phyloP scores from a whole-genome alignment of 768 basidiomycete species.

The Suillus subalutaceus region DNA sequence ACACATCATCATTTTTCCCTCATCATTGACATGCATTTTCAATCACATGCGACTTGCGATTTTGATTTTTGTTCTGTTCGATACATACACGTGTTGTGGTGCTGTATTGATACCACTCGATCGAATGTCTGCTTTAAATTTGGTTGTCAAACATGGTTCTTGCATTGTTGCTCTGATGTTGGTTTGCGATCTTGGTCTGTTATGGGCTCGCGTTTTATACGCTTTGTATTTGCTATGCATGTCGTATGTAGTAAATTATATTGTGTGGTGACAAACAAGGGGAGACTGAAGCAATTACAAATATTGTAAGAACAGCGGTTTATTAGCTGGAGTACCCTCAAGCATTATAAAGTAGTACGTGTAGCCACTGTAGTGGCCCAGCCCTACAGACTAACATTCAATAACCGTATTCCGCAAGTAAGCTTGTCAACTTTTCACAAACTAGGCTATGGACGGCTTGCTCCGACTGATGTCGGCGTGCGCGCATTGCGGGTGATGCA shows the following conservation, averaged over 20 bases:
- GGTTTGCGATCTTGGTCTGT: background rate
- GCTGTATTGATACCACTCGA: background rate
- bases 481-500: background rate
- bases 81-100: background rate
- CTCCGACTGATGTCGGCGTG: background rate
- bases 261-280: background rate
- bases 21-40: constrained; percentile 4
- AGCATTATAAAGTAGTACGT: background rate
- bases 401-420: background rate
- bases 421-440: background rate
- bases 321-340: background rate
- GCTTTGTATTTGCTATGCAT: background rate
- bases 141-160: background rate
- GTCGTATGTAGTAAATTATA: background rate
- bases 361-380: too few relatives aligned
- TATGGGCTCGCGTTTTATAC: background rate
- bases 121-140: background rate
- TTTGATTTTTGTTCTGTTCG: background rate
- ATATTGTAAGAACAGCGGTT: background rate
- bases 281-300: background rate
- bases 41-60: background rate
- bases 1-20: background rate
- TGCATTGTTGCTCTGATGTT: background rate
- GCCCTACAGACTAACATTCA: background rate
- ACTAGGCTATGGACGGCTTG: too few relatives aligned